Evolutionary conservation across 495 filamentous ascomycete species (phyloP), one percentile per base, ranked within the genome.

Genomic region (Penicillium herquei): DNA sequence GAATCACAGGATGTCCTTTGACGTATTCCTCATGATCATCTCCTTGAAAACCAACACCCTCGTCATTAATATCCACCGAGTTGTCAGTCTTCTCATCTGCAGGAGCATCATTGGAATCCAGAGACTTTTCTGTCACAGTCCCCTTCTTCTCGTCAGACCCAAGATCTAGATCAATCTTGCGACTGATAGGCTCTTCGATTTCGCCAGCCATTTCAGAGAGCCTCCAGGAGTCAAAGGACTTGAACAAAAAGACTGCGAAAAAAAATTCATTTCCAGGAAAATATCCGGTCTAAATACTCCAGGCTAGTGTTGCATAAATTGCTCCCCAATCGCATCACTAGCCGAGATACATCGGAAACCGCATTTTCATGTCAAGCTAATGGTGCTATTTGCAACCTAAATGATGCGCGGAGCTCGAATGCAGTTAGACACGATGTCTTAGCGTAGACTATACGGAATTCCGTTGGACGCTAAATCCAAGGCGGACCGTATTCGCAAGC

Each of bases 1-100:
- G 55, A 58, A 61, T 60, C 30, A 52, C 59, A 75, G 79, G 59
- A 80, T 86, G 69, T 13, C 62, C 62, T 11, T 65, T 65, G 21
- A 65, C 58, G 39, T 65, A 65, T 21, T 49, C 33, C n/a, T 49
- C 47, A 10, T 49, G 9, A 13, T 26, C 32, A 8, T 49, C 47
- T 33, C 46, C 46, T 49, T 49, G 47, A 4, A 49, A 49, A 9
- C 21, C 45, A 33, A 33, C 6, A 26, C 34, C 34, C 6, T 10
- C 32, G 9, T 49, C 47, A 17, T 46, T 11, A 44, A 11, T 11
- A 13, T 44, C 17, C 10, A 7, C n/a, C 5, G 6, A 21, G 7
- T 26, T 18, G 3, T 13, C 14, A 0, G 26, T n/a, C 2, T n/a
- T 14, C 11, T 46, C 43, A 32, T 26, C 21, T 26, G 14, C 21